Evolutionary conservation across 768 basidiomycete genomes (phyloP).

Genomic region (Galerina sulciceps): DNA sequence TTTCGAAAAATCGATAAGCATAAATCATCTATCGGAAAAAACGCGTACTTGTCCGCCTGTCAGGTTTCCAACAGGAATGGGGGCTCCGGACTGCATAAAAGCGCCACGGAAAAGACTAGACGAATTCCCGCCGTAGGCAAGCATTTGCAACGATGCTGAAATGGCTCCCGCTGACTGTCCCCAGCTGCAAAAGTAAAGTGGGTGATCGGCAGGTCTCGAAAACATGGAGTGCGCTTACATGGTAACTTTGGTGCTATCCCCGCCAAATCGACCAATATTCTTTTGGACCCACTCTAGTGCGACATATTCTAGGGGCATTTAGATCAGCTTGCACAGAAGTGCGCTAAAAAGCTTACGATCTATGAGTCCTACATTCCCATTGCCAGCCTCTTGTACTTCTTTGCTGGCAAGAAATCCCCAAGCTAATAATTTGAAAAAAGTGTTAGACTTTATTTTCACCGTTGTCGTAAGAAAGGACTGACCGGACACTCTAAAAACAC

Average conservation of each 20-base stretch:
- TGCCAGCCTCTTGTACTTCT: conserved; percentile 29
- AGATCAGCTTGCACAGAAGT: background rate
- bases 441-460: too few relatives aligned
- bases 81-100: conserved; percentile 31
- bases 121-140: conserved; percentile 33
- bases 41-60: conserved; percentile 25
- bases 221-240: conserved; percentile 29
- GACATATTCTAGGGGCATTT: conserved; percentile 26
- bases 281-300: conserved; percentile 62
- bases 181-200: conserved; percentile 26
- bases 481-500: conserved; percentile 25
- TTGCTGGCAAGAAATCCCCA: conserved; percentile 36
- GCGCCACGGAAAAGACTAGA: conserved; percentile 40
- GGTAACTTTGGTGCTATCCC: conserved; percentile 52
- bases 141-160: conserved; percentile 42
- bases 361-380: conserved; percentile 33
- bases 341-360: conserved; percentile 29
- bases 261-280: conserved; percentile 59
- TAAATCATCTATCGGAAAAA: background rate
- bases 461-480: background rate
- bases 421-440: conserved; percentile 9
- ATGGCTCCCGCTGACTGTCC: conserved; percentile 54
- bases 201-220: background rate
- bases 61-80: conserved; percentile 25
- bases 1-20: background rate